These are phyloP conservation scores for Rutidosis leptorrhynchoides DNA, from an alignment of 129 eudicot species.

Conservation along the genomic window DNA sequence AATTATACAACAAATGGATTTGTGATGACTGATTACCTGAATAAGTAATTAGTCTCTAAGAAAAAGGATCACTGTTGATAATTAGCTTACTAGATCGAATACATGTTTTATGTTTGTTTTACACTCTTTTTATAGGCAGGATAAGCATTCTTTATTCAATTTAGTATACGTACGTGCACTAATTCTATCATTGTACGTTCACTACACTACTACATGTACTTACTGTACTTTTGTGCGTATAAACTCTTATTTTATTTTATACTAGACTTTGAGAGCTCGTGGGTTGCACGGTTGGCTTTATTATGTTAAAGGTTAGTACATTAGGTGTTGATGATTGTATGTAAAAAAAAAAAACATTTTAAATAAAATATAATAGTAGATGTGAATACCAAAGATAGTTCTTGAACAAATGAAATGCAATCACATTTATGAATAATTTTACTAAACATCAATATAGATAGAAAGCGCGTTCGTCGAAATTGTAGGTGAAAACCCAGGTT, in stretches of 20 bases:
- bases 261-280: no score
- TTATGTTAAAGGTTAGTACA: no score
- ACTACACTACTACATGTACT: slow-evolving; percentile 13
- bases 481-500: no score
- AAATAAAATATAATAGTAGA: no score
- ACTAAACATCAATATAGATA: no score
- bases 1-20: neutral
- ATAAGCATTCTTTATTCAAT: neutral
- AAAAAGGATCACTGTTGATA: slow-evolving; percentile 6
- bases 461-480: no score
- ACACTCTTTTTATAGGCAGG: slow-evolving; percentile 1
- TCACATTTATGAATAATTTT: no score
- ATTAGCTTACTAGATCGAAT: slow-evolving; percentile 4
- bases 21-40: slow-evolving; percentile 22
- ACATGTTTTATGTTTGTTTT: no score
- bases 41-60: neutral
- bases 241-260: neutral
- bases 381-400: no score
- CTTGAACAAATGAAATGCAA: no score
- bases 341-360: neutral
- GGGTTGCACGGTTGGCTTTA: no score
- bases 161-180: neutral
- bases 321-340: neutral
- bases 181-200: slow-evolving; percentile 9
- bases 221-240: slow-evolving; percentile 8